These are phyloP conservation scores for Pseudophaeomoniella oleicola DNA, from an alignment of 2,329 filamentous ascomycete genomes.

Conservation along the genomic window DNA sequence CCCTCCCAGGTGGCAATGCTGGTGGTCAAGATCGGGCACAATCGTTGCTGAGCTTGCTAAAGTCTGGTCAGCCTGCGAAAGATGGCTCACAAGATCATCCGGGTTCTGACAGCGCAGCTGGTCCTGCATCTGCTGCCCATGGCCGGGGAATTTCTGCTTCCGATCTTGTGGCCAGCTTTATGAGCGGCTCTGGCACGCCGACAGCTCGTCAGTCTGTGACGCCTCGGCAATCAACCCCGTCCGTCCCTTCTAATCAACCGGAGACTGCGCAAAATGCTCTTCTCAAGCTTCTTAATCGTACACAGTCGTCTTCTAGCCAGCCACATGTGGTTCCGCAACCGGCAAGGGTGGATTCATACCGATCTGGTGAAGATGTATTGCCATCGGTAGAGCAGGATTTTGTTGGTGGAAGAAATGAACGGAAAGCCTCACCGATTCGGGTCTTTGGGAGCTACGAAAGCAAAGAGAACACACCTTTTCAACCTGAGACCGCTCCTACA, in stretches of 20 bases:
- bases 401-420: constrained; percentile 10
- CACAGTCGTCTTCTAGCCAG: constrained; percentile 26
- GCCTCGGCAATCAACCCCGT: constrained; percentile 11
- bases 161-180: constrained; percentile 42
- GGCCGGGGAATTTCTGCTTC: constrained; percentile 35
- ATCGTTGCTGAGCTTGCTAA: constrained; percentile 49
- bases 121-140: constrained; percentile 13
- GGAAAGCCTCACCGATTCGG: constrained; percentile 18
- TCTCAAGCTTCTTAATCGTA: constrained; percentile 69
- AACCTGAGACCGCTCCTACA: constrained; percentile 19
- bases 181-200: constrained; percentile 26
- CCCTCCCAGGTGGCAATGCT: constrained; percentile 5
- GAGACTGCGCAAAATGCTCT: constrained; percentile 72
- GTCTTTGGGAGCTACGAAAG: constrained; percentile 16
- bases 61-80: constrained; percentile 41
- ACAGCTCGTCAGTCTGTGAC: constrained; percentile 8
- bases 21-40: constrained; percentile 30
- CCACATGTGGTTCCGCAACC: constrained; percentile 1
- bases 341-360: constrained; percentile 2
- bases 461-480: constrained; percentile 20
- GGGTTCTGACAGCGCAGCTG: constrained; percentile 1
- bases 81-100: constrained; percentile 1
- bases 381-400: constrained; percentile 2
- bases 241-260: constrained; percentile 33
- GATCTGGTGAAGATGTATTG: constrained; percentile 4